phyloP scores from a whole-genome alignment of 2,329 filamentous ascomycete species.

The Nothophaeocryptopus gaeumannii region DNA sequence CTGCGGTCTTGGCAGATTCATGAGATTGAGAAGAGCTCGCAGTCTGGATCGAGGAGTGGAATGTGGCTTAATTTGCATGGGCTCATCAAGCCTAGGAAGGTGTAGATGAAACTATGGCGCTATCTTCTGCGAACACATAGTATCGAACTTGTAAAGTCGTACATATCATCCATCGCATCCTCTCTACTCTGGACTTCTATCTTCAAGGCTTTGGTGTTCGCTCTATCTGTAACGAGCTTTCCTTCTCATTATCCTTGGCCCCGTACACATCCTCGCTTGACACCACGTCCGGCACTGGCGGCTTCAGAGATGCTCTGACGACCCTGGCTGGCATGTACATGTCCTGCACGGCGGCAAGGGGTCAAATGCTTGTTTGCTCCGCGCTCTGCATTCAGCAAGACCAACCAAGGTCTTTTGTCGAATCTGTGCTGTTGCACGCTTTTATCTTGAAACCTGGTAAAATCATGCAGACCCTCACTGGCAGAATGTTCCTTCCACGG shows the following conservation, averaged over 20 bases:
- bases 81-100: slow-evolving; percentile 1
- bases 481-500: too few relatives aligned
- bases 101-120: neutral
- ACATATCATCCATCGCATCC: too few relatives aligned
- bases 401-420: too few relatives aligned
- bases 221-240: slow-evolving; percentile 1
- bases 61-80: slow-evolving; percentile 3
- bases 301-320: slow-evolving; percentile 1
- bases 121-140: too few relatives aligned
- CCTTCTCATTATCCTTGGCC: neutral
- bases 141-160: too few relatives aligned
- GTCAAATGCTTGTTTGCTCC: too few relatives aligned
- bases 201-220: neutral
- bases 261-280: neutral
- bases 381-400: too few relatives aligned
- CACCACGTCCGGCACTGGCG: neutral
- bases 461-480: too few relatives aligned
- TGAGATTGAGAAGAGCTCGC: slow-evolving; percentile 39
- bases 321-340: neutral
- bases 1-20: slow-evolving; percentile 58
- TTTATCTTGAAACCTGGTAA: too few relatives aligned
- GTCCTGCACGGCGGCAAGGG: too few relatives aligned
- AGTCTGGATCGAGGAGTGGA: neutral
- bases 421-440: too few relatives aligned
- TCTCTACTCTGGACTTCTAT: too few relatives aligned